Base-by-base conservation (phyloP, 768 basidiomycete species). In the Trametes cinnabarina region DNA sequence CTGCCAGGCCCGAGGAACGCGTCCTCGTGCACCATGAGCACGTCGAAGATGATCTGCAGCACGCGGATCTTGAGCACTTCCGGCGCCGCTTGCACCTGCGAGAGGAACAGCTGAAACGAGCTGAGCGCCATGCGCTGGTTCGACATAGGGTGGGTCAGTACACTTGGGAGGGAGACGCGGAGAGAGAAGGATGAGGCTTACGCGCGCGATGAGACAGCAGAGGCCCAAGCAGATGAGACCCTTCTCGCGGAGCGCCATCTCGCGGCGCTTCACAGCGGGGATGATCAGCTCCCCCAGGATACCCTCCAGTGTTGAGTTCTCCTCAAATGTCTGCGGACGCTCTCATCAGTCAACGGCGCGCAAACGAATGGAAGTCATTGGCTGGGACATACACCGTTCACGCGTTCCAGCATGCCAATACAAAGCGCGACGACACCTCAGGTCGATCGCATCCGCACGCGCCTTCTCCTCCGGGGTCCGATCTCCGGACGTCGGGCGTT, bases 261-360 rank as follows among this genome's bases (percentile, higher is more conserved):
- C 93, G 73, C 95, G 95, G 51, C 92, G 83, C 67, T 88, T 86
- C 42, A 98, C 91, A 4, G 92, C 85, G 2, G 96, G 96, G 30
- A 97, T 83, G 66, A 98, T 92, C 17, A 99, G 76, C 64, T 98
- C 93, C 10, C 90, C 77, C 70, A 84, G 68, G 20, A 79, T 71
- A 25, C 90, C 88, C 58, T 85, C 83, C 57, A 90, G 71, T 4
- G 83, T 86, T 7, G 86, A 84, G 67, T 88, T 87, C 58, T 88
- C 86, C 61, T 85, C 80, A 51, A 82, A 82, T 1, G 78, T 80
- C 80, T 82, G 53, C 28, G 28, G 3, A 6, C 14, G 17, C 11
- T 5, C 17, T 11, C 30, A 26, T 59, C 17, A 44, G 57, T 42
- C 30, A 25, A 56, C 37, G 5, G 14, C n/a, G n/a, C n/a, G n/a